Conservation (phyloP, 768 basidiomycete genomes). For the Leccinum sublutescens region DNA sequence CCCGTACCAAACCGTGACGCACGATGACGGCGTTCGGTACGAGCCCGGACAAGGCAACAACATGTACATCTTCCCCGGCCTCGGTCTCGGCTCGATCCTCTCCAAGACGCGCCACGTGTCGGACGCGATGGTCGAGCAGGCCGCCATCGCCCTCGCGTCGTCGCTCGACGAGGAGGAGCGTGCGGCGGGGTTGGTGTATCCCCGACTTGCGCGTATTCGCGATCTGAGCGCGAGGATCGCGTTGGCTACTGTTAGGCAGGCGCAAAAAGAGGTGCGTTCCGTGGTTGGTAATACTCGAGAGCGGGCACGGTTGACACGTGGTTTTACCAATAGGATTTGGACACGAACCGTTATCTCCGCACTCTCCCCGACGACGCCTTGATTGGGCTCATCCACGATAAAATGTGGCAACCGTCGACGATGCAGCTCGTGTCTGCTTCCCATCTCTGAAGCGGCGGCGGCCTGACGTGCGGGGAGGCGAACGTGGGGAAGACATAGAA, state of each 20-base stretch:
- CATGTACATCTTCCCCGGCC: slow-evolving; percentile 66
- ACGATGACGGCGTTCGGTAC: slow-evolving; percentile 43
- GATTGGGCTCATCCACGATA: slow-evolving; percentile 48
- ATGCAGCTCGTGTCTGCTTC: not conserved
- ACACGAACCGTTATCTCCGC: slow-evolving; percentile 46
- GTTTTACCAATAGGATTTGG: slow-evolving; percentile 28
- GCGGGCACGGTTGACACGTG: not conserved
- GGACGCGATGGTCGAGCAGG: slow-evolving; percentile 67
- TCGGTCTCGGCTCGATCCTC: slow-evolving; percentile 64
- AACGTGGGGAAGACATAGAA: not conserved
- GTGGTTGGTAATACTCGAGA: not conserved
- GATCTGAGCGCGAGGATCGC: slow-evolving; percentile 65
- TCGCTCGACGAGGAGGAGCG: slow-evolving; percentile 57
- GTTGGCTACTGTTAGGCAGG: slow-evolving; percentile 57
- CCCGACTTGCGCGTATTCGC: slow-evolving; percentile 62
- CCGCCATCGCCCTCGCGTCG: slow-evolving; percentile 58
- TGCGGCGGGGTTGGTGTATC: slow-evolving; percentile 59
- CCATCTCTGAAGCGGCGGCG: slow-evolving; percentile 15
- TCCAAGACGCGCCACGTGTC: slow-evolving; percentile 59
- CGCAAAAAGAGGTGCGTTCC: slow-evolving; percentile 57
- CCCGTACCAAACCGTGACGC: slow-evolving; percentile 58
- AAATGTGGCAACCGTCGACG: slow-evolving; percentile 52
- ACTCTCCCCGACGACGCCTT: slow-evolving; percentile 47
- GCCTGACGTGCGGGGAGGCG: too few relatives aligned
- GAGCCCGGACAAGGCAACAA: slow-evolving; percentile 82